A percentile compares a stretch with the other conserved stretches of the same genome.
These are phyloP conservation scores for Paecilomyces niveus DNA, from an alignment of 2,329 filamentous ascomycete species.

Conservation along the genomic window DNA sequence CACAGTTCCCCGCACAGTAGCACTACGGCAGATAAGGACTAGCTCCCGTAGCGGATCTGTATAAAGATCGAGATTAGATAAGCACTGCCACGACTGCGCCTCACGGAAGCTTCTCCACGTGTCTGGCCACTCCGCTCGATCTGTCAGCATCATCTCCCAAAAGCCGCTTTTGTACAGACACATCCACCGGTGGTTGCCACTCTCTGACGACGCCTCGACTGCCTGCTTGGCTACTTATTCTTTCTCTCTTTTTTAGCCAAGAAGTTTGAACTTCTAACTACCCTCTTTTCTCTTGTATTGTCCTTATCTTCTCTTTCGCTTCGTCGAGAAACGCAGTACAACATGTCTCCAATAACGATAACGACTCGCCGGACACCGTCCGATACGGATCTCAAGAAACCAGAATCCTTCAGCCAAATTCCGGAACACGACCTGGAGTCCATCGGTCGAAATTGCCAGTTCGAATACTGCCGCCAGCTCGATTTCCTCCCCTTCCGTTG, in stretches of 20 bases:
- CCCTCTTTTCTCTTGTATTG: not conserved
- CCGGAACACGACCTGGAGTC: conserved; percentile 68
- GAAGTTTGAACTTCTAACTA: not conserved
- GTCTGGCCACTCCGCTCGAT: not conserved
- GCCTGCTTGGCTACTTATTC: not conserved
- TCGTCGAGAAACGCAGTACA: not conserved
- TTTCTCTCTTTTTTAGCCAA: not conserved
- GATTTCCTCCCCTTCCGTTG: conserved; percentile 95
- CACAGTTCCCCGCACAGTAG: not conserved
- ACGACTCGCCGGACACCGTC: conserved; percentile 10
- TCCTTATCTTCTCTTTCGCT: not conserved
- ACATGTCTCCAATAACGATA: conserved; percentile 20
- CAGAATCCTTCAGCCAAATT: conserved; percentile 32
- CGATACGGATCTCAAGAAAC: conserved; percentile 2
- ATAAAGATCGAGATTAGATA: conserved; percentile 3
- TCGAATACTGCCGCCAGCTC: conserved; percentile 84
- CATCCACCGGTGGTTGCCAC: not conserved
- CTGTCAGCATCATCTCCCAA: not conserved
- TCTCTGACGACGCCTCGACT: not conserved
- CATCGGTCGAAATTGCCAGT: conserved; percentile 86
- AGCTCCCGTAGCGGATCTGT: not conserved
- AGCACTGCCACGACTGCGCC: conserved; percentile 1
- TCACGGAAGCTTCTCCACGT: conserved; percentile 7
- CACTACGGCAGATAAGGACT: not conserved
- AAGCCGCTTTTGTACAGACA: not conserved